Evolutionary conservation across 139 green algal species (phyloP).

Genomic region (Volvox reticuliferus): DNA sequence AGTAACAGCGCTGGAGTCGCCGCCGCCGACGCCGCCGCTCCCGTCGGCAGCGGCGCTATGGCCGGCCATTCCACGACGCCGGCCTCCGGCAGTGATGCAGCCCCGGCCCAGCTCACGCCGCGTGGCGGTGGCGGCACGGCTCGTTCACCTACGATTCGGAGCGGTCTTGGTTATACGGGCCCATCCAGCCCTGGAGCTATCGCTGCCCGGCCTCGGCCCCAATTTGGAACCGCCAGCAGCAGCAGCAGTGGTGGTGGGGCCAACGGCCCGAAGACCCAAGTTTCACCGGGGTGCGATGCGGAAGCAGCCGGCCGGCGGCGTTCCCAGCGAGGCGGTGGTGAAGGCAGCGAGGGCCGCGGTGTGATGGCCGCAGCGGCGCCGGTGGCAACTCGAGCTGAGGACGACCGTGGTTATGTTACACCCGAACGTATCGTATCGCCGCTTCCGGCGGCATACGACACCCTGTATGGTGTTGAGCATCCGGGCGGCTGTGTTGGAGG

Average conservation of each 20-base stretch:
- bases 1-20: background rate
- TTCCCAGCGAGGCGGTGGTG: background rate
- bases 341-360: background rate
- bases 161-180: background rate
- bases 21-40: background rate
- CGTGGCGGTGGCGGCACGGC: background rate
- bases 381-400: background rate
- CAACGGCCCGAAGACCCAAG: background rate
- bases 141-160: background rate
- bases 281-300: background rate
- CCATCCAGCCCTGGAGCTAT: slow-evolving; percentile 19
- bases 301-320: background rate
- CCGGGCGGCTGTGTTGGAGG: background rate
- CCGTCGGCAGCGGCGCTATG: background rate
- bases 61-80: background rate
- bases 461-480: background rate
- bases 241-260: background rate
- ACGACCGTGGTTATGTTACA: background rate
- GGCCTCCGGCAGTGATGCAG: background rate
- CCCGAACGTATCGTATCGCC: background rate
- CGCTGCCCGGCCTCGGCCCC: background rate
- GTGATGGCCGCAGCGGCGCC: background rate
- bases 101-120: background rate
- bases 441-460: background rate
- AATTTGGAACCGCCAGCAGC: background rate